phyloP scores from a whole-genome alignment of 1,139 yeast species.

The Debaryomyces udenii region DNA sequence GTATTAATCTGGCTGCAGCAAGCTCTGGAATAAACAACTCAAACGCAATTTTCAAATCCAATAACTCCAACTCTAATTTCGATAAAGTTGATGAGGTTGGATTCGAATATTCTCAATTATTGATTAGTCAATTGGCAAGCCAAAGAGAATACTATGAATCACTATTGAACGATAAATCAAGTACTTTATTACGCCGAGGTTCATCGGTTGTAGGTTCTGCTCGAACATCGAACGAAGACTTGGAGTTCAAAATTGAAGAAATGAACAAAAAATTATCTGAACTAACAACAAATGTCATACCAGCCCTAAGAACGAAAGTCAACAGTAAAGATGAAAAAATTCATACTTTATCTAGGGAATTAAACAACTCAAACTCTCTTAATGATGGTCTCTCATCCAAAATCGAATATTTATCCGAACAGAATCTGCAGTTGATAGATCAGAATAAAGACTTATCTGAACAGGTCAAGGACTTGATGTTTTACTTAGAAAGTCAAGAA shows the following conservation, averaged over 20 bases:
- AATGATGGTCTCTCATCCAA: slow-evolving; percentile 61
- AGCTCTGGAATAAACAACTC: background rate
- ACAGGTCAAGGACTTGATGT: slow-evolving; percentile 81
- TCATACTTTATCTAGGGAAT: slow-evolving; percentile 31
- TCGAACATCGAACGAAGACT: slow-evolving; percentile 28
- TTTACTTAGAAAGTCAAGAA: slow-evolving; percentile 72
- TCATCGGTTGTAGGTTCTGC: slow-evolving; percentile 21
- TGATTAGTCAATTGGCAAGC: slow-evolving; percentile 83
- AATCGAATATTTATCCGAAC: slow-evolving; percentile 49
- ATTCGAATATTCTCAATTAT: slow-evolving; percentile 76
- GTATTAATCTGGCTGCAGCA: slow-evolving; percentile 19
- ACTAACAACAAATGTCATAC: slow-evolving; percentile 32
- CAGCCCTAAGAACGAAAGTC: slow-evolving; percentile 36
- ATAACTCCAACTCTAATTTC: slow-evolving; percentile 15
- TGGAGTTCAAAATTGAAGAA: slow-evolving; percentile 40
- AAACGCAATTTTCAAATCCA: slow-evolving; percentile 10
- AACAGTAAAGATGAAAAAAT: slow-evolving; percentile 36
- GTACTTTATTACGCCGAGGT: slow-evolving; percentile 24
- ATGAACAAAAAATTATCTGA: slow-evolving; percentile 27
- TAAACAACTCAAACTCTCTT: slow-evolving; percentile 42
- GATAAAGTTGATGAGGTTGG: slow-evolving; percentile 59
- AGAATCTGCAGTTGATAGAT: slow-evolving; percentile 33
- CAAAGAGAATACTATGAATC: slow-evolving; percentile 84
- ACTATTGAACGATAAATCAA: slow-evolving; percentile 49
- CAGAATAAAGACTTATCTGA: slow-evolving; percentile 61